phyloP scores from a whole-genome alignment of 352 stramenopile genomes.

The Phytophthora pini region DNA sequence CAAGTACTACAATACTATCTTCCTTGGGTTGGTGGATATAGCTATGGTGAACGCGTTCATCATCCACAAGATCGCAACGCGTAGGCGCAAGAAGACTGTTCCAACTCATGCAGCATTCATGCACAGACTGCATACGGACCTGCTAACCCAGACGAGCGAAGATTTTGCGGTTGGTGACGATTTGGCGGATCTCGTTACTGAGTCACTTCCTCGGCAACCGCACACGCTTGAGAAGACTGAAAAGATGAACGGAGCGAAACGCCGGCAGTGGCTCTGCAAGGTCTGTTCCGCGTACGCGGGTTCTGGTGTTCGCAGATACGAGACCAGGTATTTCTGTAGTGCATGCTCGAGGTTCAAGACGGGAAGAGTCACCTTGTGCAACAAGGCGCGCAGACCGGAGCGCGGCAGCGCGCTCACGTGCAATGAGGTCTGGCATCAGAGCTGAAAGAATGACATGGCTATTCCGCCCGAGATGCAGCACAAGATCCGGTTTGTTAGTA shows the following conservation, averaged over 20 bases:
- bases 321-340: slow-evolving; percentile 1
- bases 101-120: too few relatives aligned
- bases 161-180: not conserved
- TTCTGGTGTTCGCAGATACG: not conserved
- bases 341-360: not conserved
- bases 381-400: slow-evolving; percentile 4
- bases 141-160: not conserved
- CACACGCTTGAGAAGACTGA: not conserved
- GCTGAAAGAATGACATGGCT: slow-evolving; percentile 15
- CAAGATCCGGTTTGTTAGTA: slow-evolving; percentile 19
- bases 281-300: not conserved
- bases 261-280: not conserved
- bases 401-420: slow-evolving; percentile 17
- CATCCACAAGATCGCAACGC: not conserved
- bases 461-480: slow-evolving; percentile 14
- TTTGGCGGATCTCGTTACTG: not conserved
- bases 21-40: not conserved
- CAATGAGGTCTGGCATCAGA: slow-evolving; percentile 22
- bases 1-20: not conserved
- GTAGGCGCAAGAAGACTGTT: not conserved
- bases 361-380: slow-evolving; percentile 16
- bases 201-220: not conserved
- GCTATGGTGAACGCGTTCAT: not conserved
- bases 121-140: not conserved
- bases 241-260: not conserved